A percentile compares a stretch with the other conserved stretches of the same genome.
Conservation (phyloP, 176 grass and related monocot genomes). For the Bothriochloa decipiens region DNA sequence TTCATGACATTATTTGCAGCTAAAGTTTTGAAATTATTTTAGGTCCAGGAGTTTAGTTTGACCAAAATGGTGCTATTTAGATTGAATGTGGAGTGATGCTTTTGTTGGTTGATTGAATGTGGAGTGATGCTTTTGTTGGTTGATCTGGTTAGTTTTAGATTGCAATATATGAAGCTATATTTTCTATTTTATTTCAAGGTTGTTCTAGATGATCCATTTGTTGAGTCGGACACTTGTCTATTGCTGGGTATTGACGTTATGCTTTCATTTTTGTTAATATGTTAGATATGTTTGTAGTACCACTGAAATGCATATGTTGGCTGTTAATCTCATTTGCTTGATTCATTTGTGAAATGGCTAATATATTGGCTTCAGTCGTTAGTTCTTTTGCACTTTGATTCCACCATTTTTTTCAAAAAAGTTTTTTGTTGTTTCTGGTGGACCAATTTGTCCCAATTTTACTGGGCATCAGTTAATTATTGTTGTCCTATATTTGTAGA, state of each 20-base stretch:
- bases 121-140: not conserved
- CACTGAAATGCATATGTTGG: not conserved
- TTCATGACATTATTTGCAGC: not conserved
- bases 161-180: slow-evolving; percentile 7
- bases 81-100: not conserved
- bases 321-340: slow-evolving; percentile 14
- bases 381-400: slow-evolving; percentile 29
- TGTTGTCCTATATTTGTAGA: slow-evolving; percentile 50
- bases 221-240: not conserved
- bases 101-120: slow-evolving; percentile 4
- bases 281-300: not conserved
- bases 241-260: not conserved
- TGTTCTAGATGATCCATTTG: not conserved
- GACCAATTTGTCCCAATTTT: not conserved
- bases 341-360: not conserved
- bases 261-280: not conserved
- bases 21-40: slow-evolving; percentile 16
- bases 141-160: not conserved
- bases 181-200: not conserved
- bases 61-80: slow-evolving; percentile 29
- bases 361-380: slow-evolving; percentile 5
- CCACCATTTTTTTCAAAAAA: not conserved
- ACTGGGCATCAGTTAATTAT: slow-evolving; percentile 18
- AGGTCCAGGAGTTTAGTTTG: not conserved
- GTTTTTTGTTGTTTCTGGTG: slow-evolving; percentile 20